Evolutionary conservation across 192 early-diverging fungal genomes (phyloP), one percentile per base, ranked within the genome.

Genomic region (Coemansia sp.): DNA sequence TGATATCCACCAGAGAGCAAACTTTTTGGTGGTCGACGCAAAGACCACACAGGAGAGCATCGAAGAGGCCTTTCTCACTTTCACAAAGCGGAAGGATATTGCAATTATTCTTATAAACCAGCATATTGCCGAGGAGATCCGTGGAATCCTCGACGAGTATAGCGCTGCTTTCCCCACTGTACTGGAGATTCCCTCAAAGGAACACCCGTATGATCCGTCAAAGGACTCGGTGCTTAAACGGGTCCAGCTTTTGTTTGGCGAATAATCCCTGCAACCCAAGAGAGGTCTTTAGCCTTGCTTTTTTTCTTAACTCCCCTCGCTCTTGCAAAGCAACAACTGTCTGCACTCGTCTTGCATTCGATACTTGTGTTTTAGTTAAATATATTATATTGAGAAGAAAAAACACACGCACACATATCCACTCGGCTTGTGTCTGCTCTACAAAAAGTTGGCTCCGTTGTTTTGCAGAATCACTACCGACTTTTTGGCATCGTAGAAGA

Each of bases 21-120:
- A 99, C 83, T 99, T 99, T 69, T 65, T 97, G 17, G 92, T 97
- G 20, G 97, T 98, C 8, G 93, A 96, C 63, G 58, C 85, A 5
- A 98, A 91, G 68, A 90, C 90, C 5, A 80, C 87, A 13, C 61
- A 87, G 52, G 62, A 77, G 18, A 60, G 80, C 24, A 81, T 93
- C 32, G 89, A 91, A 56, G 83, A 85, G 55, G 59, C 80, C n/a
- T 98, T 99, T 64, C 55, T 77, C 26, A 87, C 91, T 53, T 95
- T 95, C 55, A 89, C 86, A n/a, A 79, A 81, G 60, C 80, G 95
- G 40, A 93, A 91, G 64, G 97, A 99, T 54, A 92, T 99, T 77
- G 97, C 93, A 33, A 97, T 99, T 58, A 88, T 99, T 43, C 59
- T 99, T 45, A 95, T 99, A 50, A 99, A 91, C 70, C 97, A 99